Conservation (phyloP, 2,329 filamentous ascomycete genomes). For the Xylaria arbuscula region DNA sequence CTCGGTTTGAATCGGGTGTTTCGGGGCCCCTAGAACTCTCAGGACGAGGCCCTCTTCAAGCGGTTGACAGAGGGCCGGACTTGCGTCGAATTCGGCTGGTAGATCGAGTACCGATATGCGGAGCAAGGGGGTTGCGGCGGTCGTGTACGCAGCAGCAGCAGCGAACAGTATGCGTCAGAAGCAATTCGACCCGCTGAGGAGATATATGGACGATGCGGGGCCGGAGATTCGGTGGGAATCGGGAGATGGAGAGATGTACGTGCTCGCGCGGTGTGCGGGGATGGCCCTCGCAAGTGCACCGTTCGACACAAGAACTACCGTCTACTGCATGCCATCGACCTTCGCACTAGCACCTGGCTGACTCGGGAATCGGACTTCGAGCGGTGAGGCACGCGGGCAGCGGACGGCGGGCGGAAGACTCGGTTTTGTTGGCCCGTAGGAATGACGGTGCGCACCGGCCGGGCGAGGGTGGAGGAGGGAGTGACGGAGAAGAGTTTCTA, state of each 20-base stretch:
- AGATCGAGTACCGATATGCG: constrained; percentile 34
- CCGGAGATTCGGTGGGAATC: neutral
- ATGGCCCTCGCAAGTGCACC: constrained; percentile 69
- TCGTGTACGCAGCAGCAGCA: constrained; percentile 26
- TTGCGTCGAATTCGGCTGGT: constrained; percentile 17
- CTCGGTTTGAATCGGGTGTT: constrained; percentile 21
- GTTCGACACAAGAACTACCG: constrained; percentile 62
- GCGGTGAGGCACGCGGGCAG: constrained; percentile 18
- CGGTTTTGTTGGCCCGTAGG: constrained; percentile 19
- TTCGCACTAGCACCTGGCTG: constrained; percentile 36
- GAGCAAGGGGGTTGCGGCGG: constrained; percentile 19
- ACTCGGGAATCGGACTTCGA: constrained; percentile 23
- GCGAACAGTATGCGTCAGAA: constrained; percentile 5
- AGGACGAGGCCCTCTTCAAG: constrained; percentile 41
- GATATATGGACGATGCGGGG: neutral
- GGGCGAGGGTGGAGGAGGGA: neutral
- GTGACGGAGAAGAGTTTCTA: no score
- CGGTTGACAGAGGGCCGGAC: constrained; percentile 31
- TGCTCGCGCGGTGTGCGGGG: constrained; percentile 65
- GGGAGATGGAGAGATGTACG: constrained; percentile 46
- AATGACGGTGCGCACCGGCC: constrained; percentile 15
- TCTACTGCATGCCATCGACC: constrained; percentile 68
- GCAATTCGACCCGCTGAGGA: neutral
- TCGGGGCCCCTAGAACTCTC: constrained; percentile 40
- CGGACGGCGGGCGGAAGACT: neutral